Conservation (phyloP, 495 filamentous ascomycete species). For the Gamarada debralockiae region DNA sequence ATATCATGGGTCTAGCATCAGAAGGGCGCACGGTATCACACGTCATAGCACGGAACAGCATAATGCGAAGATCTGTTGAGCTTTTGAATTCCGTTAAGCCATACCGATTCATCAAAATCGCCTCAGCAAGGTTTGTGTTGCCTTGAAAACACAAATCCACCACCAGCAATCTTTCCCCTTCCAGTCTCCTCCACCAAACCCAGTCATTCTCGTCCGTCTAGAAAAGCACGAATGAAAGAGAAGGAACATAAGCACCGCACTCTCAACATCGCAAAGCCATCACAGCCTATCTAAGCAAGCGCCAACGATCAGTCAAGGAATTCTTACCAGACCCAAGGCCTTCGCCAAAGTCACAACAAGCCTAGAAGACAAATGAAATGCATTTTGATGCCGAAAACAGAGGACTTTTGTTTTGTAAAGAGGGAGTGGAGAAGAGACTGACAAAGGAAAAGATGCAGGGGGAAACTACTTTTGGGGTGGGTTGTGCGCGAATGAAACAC, state of each 20-base stretch:
- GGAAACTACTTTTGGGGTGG: conserved; percentile 67
- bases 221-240: conserved; percentile 17
- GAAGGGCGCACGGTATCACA: background rate
- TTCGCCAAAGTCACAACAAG: background rate
- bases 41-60: background rate
- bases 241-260: conserved; percentile 8
- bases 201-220: conserved; percentile 9
- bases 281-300: conserved; percentile 27
- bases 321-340: conserved; percentile 11
- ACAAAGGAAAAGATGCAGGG: conserved; percentile 9
- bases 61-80: background rate
- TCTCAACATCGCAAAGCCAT: conserved; percentile 15
- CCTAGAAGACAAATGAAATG: background rate
- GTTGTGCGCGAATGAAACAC: conserved; percentile 82
- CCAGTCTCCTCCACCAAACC: background rate
- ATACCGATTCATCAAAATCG: background rate
- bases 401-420: background rate
- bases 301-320: conserved; percentile 28
- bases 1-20: background rate
- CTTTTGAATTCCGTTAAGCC: background rate
- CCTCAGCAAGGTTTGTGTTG: background rate
- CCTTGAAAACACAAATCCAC: background rate
- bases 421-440: conserved; percentile 5
- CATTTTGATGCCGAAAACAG: conserved; percentile 7
- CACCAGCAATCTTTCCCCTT: background rate